Evolutionary conservation across 768 basidiomycete species (phyloP).

Genomic region (Leccinum subtestaceum): DNA sequence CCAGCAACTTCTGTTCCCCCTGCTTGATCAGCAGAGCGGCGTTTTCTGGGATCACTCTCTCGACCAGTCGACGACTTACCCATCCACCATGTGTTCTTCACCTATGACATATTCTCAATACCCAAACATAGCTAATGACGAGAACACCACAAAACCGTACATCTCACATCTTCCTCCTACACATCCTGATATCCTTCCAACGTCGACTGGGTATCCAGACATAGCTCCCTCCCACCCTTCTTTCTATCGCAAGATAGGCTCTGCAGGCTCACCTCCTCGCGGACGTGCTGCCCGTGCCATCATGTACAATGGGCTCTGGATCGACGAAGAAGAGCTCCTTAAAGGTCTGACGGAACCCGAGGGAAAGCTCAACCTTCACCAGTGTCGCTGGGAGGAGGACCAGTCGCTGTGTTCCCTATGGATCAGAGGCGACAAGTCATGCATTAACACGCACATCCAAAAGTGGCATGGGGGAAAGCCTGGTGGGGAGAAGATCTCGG

Average conservation of each 20-base stretch:
- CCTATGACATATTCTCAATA: too few relatives aligned
- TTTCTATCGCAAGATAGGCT: too few relatives aligned
- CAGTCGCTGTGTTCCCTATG: constrained; percentile 8
- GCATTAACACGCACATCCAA: constrained; percentile 6
- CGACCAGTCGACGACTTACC: background rate
- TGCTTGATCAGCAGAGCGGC: background rate
- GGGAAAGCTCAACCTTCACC: constrained; percentile 6
- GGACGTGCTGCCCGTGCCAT: constrained; percentile 2
- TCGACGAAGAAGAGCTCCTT: constrained; percentile 15
- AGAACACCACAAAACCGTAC: too few relatives aligned
- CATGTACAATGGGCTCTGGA: constrained; percentile 5
- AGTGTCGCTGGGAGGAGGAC: constrained; percentile 15
- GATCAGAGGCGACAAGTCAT: constrained; percentile 17
- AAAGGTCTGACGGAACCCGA: background rate
- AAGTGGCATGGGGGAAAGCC: constrained; percentile 8
- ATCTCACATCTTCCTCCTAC: background rate
- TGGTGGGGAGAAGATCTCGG: constrained; percentile 7
- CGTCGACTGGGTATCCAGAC: background rate
- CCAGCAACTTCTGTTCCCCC: too few relatives aligned
- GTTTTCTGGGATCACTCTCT: background rate
- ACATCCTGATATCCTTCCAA: too few relatives aligned
- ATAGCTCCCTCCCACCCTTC: background rate
- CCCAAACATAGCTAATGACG: background rate
- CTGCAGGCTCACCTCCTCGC: background rate
- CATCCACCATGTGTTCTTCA: background rate